A percentile compares a stretch with the other conserved stretches of the same genome.
Evolutionary conservation across 164 flowering plant species (phyloP).

Genomic region (Nymphaea colorata): DNA sequence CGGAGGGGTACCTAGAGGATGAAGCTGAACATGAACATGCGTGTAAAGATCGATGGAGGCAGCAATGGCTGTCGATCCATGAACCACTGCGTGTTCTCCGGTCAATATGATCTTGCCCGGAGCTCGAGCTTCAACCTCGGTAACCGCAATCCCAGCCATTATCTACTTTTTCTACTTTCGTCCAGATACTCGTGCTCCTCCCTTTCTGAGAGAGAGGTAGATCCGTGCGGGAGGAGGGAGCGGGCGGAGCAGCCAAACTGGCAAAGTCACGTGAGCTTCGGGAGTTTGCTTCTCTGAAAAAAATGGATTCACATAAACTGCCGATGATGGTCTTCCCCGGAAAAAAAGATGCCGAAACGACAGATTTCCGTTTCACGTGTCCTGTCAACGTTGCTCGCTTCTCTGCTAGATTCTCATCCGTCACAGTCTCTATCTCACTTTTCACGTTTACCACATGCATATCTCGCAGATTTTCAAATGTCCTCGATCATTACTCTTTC

Average conservation of each 20-base stretch:
- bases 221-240: background rate
- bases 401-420: too few species aligned
- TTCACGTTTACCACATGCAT: too few species aligned
- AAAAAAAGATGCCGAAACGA: background rate
- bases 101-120: slow-evolving; percentile 91
- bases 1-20: slow-evolving; percentile 1
- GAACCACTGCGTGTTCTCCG: slow-evolving; percentile 97
- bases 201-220: background rate
- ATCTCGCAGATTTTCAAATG: too few species aligned
- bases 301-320: too few species aligned
- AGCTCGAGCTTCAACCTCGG: slow-evolving; percentile 84
- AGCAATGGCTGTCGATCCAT: slow-evolving; percentile 88
- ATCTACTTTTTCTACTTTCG: background rate
- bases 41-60: slow-evolving; percentile 81
- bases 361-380: background rate
- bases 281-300: too few species aligned
- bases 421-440: too few species aligned
- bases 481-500: too few species aligned
- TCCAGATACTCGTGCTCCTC: background rate
- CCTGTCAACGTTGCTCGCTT: background rate
- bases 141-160: slow-evolving; percentile 9
- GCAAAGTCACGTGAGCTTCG: too few species aligned
- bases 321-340: too few species aligned
- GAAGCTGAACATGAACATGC: slow-evolving; percentile 33
- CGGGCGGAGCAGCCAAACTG: too few species aligned